Conservation (phyloP, 2,329 filamentous ascomycete species). For the Pseudocercospora macadamiae region DNA sequence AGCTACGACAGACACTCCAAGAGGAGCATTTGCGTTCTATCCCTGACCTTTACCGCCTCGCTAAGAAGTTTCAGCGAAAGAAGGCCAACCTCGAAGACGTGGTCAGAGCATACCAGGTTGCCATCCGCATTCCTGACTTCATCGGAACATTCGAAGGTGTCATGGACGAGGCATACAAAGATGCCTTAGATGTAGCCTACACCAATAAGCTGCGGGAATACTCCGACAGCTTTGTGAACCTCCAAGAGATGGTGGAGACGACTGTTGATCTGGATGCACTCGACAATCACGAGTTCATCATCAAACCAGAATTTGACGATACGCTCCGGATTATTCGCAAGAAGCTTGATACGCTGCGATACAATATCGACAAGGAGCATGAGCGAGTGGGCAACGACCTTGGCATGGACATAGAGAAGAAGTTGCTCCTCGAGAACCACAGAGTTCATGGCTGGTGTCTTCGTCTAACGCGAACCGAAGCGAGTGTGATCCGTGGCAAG, state of each 20-base stretch:
- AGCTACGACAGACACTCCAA: constrained; percentile 92
- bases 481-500: constrained; percentile 90
- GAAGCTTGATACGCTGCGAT: constrained; percentile 81
- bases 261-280: constrained; percentile 94
- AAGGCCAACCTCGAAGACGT: constrained; percentile 94
- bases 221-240: constrained; percentile 76
- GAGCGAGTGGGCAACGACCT: constrained; percentile 76
- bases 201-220: constrained; percentile 76
- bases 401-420: constrained; percentile 93
- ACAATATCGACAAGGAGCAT: constrained; percentile 84
- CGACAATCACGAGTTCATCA: constrained; percentile 97
- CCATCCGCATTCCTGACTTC: constrained; percentile 88
- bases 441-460: constrained; percentile 96
- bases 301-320: constrained; percentile 97
- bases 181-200: constrained; percentile 83
- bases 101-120: constrained; percentile 90
- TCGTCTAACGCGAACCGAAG: constrained; percentile 86
- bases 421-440: constrained; percentile 96
- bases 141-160: constrained; percentile 86
- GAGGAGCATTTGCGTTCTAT: constrained; percentile 93
- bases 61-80: constrained; percentile 92
- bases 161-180: constrained; percentile 92
- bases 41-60: constrained; percentile 88
- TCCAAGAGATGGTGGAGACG: constrained; percentile 98
- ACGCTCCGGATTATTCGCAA: constrained; percentile 83